Base-by-base conservation (phyloP, 345 rosid species). In the Eucalyptus victrix region DNA sequence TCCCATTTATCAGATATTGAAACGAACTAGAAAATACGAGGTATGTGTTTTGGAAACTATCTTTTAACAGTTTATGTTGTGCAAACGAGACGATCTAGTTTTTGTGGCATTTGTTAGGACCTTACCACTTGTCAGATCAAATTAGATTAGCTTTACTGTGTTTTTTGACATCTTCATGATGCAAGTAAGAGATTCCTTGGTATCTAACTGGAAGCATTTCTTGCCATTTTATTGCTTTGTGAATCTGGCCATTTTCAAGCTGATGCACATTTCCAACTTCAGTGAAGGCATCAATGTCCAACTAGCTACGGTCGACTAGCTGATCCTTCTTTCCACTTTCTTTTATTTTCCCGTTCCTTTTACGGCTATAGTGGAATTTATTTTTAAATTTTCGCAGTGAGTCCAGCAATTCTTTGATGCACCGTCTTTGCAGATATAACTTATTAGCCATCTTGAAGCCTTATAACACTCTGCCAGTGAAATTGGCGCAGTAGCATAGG, bases 11-110 rank as follows among this genome's bases (percentile, higher is more conserved):
- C 91, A 91, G 88, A 97, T 95, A 91, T 92, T 95, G 88, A 97
- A 94, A 93, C 93, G 98, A 92, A 94, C 95, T 58, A 92, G 96
- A 91, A 91, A 90, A 88, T 97, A 96, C 91, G 98, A 97, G 98
- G 98, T 97, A 34, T 23, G 54, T 89, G 51, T 19, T 26, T 34
- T 72, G 40, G 42, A 49, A 69, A 45, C n/a, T 67, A 44, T 18
- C 30, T 32, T 69, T 87, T 42, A 34, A 34, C 17, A 6, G 12
- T 40, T 26, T 44, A 21, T 40, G 83, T 76, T 23, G 47, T 21
- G 83, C 47, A 40, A 37, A 40, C 0, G 5, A 76, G 83, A 76
- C 13, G 3, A 76, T 40, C 83, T 40, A 21, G 83, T 11, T 40
- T 76, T 40, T 37, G 26, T 40, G 40, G 83, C 47, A 76, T 76